These are phyloP conservation scores for Mycena crocata DNA, from an alignment of 768 basidiomycete genomes.

Conservation along the genomic window DNA sequence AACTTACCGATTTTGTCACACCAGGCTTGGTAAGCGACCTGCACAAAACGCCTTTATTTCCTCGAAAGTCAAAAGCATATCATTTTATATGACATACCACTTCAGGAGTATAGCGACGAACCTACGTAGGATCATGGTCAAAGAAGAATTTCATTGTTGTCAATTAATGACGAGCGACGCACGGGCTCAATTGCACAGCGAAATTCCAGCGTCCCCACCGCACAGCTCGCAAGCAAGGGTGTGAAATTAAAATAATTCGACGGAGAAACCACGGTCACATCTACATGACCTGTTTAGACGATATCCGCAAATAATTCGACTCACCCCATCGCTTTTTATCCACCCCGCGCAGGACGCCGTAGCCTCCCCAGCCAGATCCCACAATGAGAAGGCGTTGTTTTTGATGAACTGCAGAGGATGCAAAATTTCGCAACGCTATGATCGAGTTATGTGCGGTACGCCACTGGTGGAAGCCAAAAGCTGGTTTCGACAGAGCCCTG, in stretches of 20 bases:
- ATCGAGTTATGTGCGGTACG: neutral
- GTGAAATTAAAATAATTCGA: slow-evolving; percentile 77
- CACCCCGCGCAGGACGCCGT: slow-evolving; percentile 71
- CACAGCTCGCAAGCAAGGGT: slow-evolving; percentile 74
- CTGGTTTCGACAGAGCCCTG: too few relatives aligned
- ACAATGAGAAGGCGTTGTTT: slow-evolving; percentile 71
- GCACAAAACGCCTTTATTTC: too few relatives aligned
- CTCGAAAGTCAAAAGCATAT: neutral
- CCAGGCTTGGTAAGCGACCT: slow-evolving; percentile 82
- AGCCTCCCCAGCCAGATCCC: slow-evolving; percentile 85
- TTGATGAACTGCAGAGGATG: slow-evolving; percentile 47
- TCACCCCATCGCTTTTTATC: slow-evolving; percentile 81
- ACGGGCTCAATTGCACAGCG: slow-evolving; percentile 86
- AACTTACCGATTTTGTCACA: slow-evolving; percentile 73
- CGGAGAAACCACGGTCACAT: slow-evolving; percentile 75
- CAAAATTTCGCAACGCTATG: slow-evolving; percentile 47
- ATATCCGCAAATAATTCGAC: slow-evolving; percentile 35
- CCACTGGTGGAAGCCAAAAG: too few relatives aligned
- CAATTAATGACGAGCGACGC: slow-evolving; percentile 46
- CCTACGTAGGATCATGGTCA: slow-evolving; percentile 43
- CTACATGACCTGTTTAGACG: slow-evolving; percentile 45
- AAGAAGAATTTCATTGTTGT: neutral
- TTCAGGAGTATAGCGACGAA: slow-evolving; percentile 66
- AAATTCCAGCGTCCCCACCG: slow-evolving; percentile 88
- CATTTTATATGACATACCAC: slow-evolving; percentile 52